phyloP scores from a whole-genome alignment of 352 stramenopile species.

The Peronospora destructor region DNA sequence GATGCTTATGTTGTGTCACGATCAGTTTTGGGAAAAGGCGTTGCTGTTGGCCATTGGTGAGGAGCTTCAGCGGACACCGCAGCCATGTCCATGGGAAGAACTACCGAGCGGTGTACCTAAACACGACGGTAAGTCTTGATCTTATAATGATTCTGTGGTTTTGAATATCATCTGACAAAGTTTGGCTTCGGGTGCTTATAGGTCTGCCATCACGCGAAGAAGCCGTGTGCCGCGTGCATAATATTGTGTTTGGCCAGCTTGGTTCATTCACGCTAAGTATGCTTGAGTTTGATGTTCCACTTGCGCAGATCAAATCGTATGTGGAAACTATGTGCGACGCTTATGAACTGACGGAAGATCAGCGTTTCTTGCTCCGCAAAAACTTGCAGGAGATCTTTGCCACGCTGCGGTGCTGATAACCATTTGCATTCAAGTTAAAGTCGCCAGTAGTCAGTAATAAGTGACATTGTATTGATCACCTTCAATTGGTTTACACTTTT shows the following conservation, averaged over 20 bases:
- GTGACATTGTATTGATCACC: constrained; percentile 14
- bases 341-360: constrained; percentile 78
- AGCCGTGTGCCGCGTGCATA: constrained; percentile 76
- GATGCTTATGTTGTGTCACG: not conserved
- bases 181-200: constrained; percentile 11
- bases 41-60: constrained; percentile 75
- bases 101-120: constrained; percentile 47
- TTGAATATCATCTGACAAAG: constrained; percentile 3
- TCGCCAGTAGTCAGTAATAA: constrained; percentile 8
- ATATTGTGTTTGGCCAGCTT: constrained; percentile 83
- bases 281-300: constrained; percentile 79
- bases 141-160: not conserved
- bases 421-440: constrained; percentile 8
- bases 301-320: constrained; percentile 76
- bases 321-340: constrained; percentile 85
- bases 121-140: constrained; percentile 33
- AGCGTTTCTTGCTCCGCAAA: constrained; percentile 74
- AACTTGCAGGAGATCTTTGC: constrained; percentile 73
- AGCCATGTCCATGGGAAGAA: constrained; percentile 74
- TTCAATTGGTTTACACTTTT: constrained; percentile 4
- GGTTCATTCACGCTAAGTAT: constrained; percentile 84
- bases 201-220: constrained; percentile 65
- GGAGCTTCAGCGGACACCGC: constrained; percentile 71
- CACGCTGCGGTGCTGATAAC: constrained; percentile 16
- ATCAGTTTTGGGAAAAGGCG: constrained; percentile 81